Percentiles rank a stretch among this genome's conserved stretches.
These are phyloP conservation scores for Phytopythium mirpurense DNA, from an alignment of 352 stramenopile species.

Conservation along the genomic window DNA sequence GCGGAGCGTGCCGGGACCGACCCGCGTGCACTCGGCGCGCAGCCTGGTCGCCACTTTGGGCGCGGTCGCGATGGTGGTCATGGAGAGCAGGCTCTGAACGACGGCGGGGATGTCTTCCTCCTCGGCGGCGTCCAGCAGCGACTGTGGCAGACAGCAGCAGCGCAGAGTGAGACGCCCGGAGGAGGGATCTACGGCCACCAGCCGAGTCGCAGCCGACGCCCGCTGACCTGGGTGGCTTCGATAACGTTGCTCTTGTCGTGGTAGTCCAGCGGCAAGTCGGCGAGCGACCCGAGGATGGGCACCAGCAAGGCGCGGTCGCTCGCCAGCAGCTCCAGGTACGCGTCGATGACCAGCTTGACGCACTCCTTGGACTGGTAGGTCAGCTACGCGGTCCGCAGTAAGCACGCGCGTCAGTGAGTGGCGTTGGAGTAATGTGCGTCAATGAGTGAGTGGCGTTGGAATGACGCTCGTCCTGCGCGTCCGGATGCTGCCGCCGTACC, in stretches of 20 bases:
- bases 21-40: slow-evolving; percentile 52
- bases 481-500: slow-evolving; percentile 13
- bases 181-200: no score
- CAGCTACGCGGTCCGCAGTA: slow-evolving; percentile 24
- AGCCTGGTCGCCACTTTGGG: slow-evolving; percentile 45
- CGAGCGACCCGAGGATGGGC: slow-evolving; percentile 70
- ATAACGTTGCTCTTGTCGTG: slow-evolving; percentile 65
- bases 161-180: not conserved
- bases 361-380: slow-evolving; percentile 81
- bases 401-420: not conserved
- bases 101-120: slow-evolving; percentile 79
- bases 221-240: slow-evolving; percentile 46
- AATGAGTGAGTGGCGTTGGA: no score
- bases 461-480: not conserved
- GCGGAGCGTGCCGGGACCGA: slow-evolving; percentile 39
- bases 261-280: slow-evolving; percentile 59
- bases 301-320: slow-evolving; percentile 75
- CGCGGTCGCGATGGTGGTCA: slow-evolving; percentile 50
- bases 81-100: slow-evolving; percentile 69
- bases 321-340: slow-evolving; percentile 70
- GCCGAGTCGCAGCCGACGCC: no score
- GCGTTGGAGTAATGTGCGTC: no score
- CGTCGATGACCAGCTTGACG: slow-evolving; percentile 63
- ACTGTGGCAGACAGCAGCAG: slow-evolving; percentile 14
- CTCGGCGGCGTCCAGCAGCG: slow-evolving; percentile 60